phyloP scores from a whole-genome alignment of 2,329 filamentous ascomycete genomes.

The Sporothrix mexicana region DNA sequence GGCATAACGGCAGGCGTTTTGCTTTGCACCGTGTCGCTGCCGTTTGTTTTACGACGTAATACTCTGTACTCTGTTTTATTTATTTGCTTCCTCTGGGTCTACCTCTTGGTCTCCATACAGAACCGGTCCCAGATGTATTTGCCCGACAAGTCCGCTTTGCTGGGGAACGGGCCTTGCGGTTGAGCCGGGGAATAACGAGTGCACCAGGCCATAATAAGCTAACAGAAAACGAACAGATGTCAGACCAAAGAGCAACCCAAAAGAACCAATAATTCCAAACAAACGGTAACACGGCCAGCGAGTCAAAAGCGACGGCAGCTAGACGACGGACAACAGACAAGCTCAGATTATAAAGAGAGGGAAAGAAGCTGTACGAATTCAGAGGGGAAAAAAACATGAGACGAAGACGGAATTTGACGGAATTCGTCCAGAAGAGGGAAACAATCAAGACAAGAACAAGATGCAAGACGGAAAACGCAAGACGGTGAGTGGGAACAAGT shows the following conservation, averaged over 20 bases:
- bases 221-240: neutral
- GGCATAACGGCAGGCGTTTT: conserved; percentile 3
- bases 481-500: neutral
- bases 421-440: neutral
- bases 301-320: too few species aligned
- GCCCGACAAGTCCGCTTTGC: conserved; percentile 12
- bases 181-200: neutral
- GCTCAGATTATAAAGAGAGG: neutral
- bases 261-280: neutral
- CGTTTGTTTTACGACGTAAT: too few species aligned
- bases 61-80: too few species aligned
- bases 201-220: neutral
- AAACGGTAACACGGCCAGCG: neutral
- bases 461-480: too few species aligned
- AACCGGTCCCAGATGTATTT: neutral
- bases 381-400: neutral
- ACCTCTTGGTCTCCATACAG: neutral
- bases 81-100: neutral
- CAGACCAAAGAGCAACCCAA: neutral
- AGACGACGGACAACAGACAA: neutral
- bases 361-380: neutral
- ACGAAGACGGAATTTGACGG: neutral
- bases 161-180: neutral
- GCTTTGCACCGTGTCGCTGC: too few species aligned
- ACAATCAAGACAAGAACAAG: neutral